Base-by-base conservation (phyloP, 768 basidiomycete species). In the Suillus cothurnatus region DNA sequence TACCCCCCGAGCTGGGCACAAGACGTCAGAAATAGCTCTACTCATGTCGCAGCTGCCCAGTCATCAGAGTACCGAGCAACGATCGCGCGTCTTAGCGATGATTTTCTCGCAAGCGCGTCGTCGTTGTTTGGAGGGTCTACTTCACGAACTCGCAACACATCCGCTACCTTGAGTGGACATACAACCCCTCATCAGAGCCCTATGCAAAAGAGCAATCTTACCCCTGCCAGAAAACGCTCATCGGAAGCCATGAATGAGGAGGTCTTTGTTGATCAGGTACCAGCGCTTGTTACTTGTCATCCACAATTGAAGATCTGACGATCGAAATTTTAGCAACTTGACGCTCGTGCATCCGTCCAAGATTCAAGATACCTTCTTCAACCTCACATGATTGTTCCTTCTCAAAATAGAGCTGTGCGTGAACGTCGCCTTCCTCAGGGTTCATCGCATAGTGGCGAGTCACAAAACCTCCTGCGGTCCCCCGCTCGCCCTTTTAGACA, bases 41-140 rank as follows among this genome's bases (percentile, higher is more conserved):
- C 41, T 2, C 73, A 74, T 41, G 36, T 38, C 8, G 50, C 52
- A 14, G 31, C 36, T 58, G 61, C 71, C n/a, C 73, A 71, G 9
- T 64, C 64, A 11, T 72, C 76, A 62, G 77, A 77, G 64, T 67
- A 76, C 63, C 72, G 77, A 23, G 71, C 73, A 17, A 73, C 67
- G 61, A 77, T 76, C 6, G 75, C 75, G 45, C 73, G 72, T 28
- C 76, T 72, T 5, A 77, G 77, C 63, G 75, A 76, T 66, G 69
- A 64, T 41, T 76, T 77, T 68, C 75, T 75, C 34, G 69, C 75
- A 34, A 74, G 75, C 61, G 77, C 66, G 26, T 77, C 77, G 0
- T 73, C 75, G 7, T 67, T 78, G 62, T 74, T 73, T 55, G 72
- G 67, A 26, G 75, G 71, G 19, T 70, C 69, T 5, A 64, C 69